Evolutionary conservation across 2,329 filamentous ascomycete genomes (phyloP).

Genomic region (Tricladium varicosporioides): DNA sequence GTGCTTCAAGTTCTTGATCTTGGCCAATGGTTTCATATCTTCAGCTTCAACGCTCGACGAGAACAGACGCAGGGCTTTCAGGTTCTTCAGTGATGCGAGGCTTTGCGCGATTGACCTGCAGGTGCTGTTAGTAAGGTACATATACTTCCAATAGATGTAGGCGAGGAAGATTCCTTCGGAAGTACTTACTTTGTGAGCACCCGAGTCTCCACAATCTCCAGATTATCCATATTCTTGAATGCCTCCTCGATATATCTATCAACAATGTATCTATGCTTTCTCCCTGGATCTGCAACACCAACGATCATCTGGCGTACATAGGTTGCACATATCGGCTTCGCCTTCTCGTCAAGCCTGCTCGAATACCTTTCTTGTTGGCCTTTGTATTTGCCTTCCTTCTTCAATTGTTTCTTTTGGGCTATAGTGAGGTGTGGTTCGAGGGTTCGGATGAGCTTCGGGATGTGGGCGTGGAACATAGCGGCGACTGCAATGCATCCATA

Average conservation of each 20-base stretch:
- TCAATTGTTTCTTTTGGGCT: conserved; percentile 8
- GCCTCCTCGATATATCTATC: conserved; percentile 8
- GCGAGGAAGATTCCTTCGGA: neutral
- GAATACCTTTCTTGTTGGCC: conserved; percentile 4
- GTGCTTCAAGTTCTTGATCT: conserved; percentile 3
- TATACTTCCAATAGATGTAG: neutral
- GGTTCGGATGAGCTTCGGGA: conserved; percentile 5
- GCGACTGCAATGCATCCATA: conserved; percentile 1
- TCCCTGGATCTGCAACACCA: conserved; percentile 1
- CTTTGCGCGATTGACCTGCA: conserved; percentile 5
- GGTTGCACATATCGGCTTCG: conserved; percentile 4
- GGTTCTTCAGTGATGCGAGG: conserved; percentile 2
- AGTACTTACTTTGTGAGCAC: conserved; percentile 1
- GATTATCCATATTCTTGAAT: conserved; percentile 9
- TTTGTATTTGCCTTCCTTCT: conserved; percentile 8
- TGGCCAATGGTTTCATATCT: neutral
- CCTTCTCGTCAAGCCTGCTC: conserved; percentile 1
- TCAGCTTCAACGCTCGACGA: neutral
- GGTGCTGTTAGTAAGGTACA: neutral
- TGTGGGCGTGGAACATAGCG: conserved; percentile 5
- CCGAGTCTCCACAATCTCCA: conserved; percentile 6
- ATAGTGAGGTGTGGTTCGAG: conserved; percentile 7
- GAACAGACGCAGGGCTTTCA: conserved; percentile 5
- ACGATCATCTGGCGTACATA: conserved; percentile 4
- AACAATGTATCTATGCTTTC: conserved; percentile 6